A percentile compares a stretch with the other conserved stretches of the same genome.
phyloP scores from a whole-genome alignment of 371 early-diverging fungal genomes.

The Syncephalastrum monosporum region DNA sequence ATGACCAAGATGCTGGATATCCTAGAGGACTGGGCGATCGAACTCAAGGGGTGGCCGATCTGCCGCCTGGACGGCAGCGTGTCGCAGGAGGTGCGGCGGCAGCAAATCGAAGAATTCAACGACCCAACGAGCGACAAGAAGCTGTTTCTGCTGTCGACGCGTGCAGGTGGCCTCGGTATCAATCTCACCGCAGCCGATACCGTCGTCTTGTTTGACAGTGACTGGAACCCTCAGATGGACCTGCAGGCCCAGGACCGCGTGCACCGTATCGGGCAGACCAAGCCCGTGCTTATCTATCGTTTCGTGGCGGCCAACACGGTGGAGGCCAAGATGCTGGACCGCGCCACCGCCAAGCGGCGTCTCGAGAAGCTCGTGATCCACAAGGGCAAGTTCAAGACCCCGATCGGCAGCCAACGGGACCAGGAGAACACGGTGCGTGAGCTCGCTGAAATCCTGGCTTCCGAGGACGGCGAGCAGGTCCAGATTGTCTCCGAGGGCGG shows the following conservation, averaged over 20 bases:
- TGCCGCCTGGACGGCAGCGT: conserved; percentile 95
- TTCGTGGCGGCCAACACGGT: conserved; percentile 85
- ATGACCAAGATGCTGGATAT: conserved; percentile 92
- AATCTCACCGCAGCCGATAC: conserved; percentile 95
- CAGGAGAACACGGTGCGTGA: conserved; percentile 53
- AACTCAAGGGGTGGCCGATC: conserved; percentile 73
- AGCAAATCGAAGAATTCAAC: conserved; percentile 73
- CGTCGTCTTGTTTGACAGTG: conserved; percentile 90
- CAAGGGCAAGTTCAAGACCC: conserved; percentile 70
- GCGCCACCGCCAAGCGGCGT: conserved; percentile 82
- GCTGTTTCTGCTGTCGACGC: conserved; percentile 95
- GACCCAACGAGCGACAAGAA: conserved; percentile 46
- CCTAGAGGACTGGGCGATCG: conserved; percentile 85
- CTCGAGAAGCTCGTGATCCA: conserved; percentile 90
- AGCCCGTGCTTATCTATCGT: conserved; percentile 89
- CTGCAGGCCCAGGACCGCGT: conserved; percentile 97
- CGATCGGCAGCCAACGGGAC: conserved; percentile 24
- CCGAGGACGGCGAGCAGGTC: conserved; percentile 66
- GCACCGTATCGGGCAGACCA: conserved; percentile 95
- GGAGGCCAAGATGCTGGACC: conserved; percentile 78
- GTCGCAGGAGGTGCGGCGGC: conserved; percentile 72
- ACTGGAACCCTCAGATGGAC: conserved; percentile 98
- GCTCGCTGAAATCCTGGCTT: conserved; percentile 71
- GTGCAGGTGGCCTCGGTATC: conserved; percentile 96
- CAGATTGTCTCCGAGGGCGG: conserved; percentile 65